Evolutionary conservation across 768 basidiomycete species (phyloP), one percentile per base, ranked within the genome.

Genomic region (Daedaleopsis nitida): DNA sequence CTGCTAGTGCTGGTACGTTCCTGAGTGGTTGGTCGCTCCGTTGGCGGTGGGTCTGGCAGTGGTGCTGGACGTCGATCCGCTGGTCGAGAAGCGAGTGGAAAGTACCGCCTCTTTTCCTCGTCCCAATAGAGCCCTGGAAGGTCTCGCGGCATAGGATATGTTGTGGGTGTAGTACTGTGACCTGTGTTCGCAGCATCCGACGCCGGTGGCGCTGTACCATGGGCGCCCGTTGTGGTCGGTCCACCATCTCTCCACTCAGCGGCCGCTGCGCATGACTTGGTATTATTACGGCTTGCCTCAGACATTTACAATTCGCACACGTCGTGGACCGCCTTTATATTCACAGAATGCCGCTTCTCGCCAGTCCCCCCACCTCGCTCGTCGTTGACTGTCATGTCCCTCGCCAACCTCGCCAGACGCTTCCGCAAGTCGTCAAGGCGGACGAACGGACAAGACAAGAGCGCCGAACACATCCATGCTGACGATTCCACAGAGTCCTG

Each of bases 71-170:
- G 52, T 27, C 5, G 39, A 39, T 1, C 60, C 2, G 52, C 51
- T 47, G 63, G 66, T 54, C 55, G 63, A 1, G 70, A 69, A 1
- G 70, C 47, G 11, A 70, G 27, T 14, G 73, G 72, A 44, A 73
- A 75, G 48, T 75, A 75, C 12, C 72, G 68, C 23, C 69, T 60
- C 44, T 65, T 66, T 1, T 61, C 64, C 47, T 67, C 69, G 53
- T 75, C 74, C 68, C 71, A 75, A 58, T 75, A 75, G 19, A 74
- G 57, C 1, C 74, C 74, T 16, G 74, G 74, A 14, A 75, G 64
- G 45, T 73, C 66, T 37, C 64, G 65, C 39, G 71, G 69, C 64
- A 65, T 67, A 5, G 27, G 27, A 32, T 32, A 7, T 32, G 27
- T 7, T 3, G 7, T 32, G 27, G 27, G 27, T 7, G 27, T 3